Base-by-base conservation (phyloP, 1,139 yeast species). In the Candida dubliniensis region DNA sequence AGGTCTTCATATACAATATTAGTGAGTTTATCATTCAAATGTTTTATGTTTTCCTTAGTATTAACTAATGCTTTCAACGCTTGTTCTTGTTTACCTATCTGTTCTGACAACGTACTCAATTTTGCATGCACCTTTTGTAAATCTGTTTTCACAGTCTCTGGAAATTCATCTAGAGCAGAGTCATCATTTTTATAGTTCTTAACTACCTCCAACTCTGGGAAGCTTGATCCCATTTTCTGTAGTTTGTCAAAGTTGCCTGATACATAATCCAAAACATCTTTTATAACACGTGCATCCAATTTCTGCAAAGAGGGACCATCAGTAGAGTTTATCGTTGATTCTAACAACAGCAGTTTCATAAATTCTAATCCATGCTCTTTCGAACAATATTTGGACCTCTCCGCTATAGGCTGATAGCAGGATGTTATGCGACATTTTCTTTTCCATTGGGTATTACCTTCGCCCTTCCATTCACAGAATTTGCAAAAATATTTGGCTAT, bases 401-500 rank as follows among this genome's bases (percentile, higher is more conserved):
- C 53, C 9, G 51, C 48, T 8, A 87, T 80, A 0, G 95, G 88
- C 42, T 74, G 70, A 49, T 63, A 74, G 58, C 98, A 91, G 1
- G 60, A 64, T 0, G 64, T 61, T 11, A 87, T 48, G 27, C 95
- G 72, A 58, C 97, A 91, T 56, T 84, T 86, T 37, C 87, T 73
- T 61, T 84, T 86, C 93, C 93, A 91, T 14, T 70, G 51, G 0
- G 88, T 76, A 45, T 46, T 55, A 36, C 71, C 79, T 31, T 43
- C 51, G 25, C 69, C 75, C 46, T 74, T 62, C 61, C 79, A 74
- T 40, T 74, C 77, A 60, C 98, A 91, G 48, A 81, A 80, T 12
- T 87, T 86, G 58, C 98, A 91, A 56, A 71, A 85, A 58, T 78
- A 91, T 47, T 77, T 77, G 39, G 79, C 75, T 8, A 90, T 82